Evolutionary conservation across 2,329 filamentous ascomycete genomes (phyloP), one percentile per base, ranked within the genome.

Genomic region (Colletotrichum somersetense): DNA sequence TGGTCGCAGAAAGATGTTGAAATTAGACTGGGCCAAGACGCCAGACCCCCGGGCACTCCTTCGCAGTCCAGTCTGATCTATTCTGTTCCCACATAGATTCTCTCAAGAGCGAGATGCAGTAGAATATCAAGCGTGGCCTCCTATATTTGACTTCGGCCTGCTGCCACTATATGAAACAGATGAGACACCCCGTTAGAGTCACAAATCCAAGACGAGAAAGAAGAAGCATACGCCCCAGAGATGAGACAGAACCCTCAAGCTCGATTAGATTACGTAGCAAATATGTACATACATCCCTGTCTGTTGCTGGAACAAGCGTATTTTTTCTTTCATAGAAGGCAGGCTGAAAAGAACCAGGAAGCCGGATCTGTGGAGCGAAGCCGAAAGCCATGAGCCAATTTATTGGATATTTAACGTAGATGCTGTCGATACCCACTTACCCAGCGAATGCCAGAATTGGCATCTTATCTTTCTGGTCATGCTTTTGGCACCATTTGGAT

Each of bases 291-390:
- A 3, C 5, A 23, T 42, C 3, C 12, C 53, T 35, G 7, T 46
- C 23, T 30, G 35, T 38, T 1, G 8, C 8, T 12, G 35, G 23
- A 57, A 33, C 35, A 55, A 6, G 12, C 35, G 6, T 38, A 23
- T n/a, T 14, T 7, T 7, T 23, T 4, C 61, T 38, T 3, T 33
- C 26, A 46, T 20, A 58, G 52, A 33, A 42, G 38, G 26, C 18
- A 30, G 44, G 35, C 62, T 44, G 11, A 23, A 23, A n/a, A n/a
- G 50, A 11, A 26, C 58, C 30, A 30, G 16, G 50, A 52, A n/a
- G 33, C 14, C 35, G 42, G 20, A 40, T 50, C 23, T 42, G 62
- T 52, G 62, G 48, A 23, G 61, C 67, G 44, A 16, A 44, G 53
- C 62, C 30, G 53, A 58, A 52, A 57, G 33, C 56, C 44, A 65